Base-by-base conservation (phyloP, 2,329 filamentous ascomycete species). In the Calonectria honghensis region DNA sequence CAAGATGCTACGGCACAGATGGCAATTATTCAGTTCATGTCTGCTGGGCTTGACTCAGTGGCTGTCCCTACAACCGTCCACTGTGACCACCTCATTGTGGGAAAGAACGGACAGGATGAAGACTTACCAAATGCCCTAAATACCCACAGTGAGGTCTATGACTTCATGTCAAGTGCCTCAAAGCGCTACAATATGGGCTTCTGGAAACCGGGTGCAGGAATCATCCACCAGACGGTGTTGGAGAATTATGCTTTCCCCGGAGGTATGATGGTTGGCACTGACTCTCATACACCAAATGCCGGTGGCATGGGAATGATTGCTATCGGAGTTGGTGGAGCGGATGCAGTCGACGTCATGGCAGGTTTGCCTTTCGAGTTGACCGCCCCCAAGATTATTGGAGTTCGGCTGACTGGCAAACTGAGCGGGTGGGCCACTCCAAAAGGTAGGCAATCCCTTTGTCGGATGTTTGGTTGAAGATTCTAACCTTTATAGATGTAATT, bases 1-100 rank as follows among this genome's bases (percentile, higher is more conserved):
- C 97, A 99, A 91, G 97, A 99, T 92, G 97, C 97, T 85, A 98
- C 97, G 75, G 97, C 97, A 78, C 97, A 98, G 91, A 99, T 99
- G 97, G 97, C 97, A 79, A 98, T 99, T 81, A 91, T 99, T 75
- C 97, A 99, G 90, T 99, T 99, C 92, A 99, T 99, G 96, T 98
- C 95, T 70, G 96, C 97, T 75, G 96, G 96, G 86, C 96, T 99
- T 95, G 95, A 95, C 80, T 93, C 94, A 32, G 96, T 98, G 76
- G 96, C 96, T 77, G 98, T 97, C 83, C 97, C 97, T 65, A 93
- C 94, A 82, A 98, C 96, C 63, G 96, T 99, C 78, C 97, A 99
- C 92, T 98, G 97, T 86, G 97, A 99, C 88, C 97, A 99, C 89
- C 93, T 99, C 91, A 99, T 99, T 87, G 96, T 98, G 91, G 97